Evolutionary conservation across 495 filamentous ascomycete genomes (phyloP).

Genomic region (Aspergillus olivimuriae): DNA sequence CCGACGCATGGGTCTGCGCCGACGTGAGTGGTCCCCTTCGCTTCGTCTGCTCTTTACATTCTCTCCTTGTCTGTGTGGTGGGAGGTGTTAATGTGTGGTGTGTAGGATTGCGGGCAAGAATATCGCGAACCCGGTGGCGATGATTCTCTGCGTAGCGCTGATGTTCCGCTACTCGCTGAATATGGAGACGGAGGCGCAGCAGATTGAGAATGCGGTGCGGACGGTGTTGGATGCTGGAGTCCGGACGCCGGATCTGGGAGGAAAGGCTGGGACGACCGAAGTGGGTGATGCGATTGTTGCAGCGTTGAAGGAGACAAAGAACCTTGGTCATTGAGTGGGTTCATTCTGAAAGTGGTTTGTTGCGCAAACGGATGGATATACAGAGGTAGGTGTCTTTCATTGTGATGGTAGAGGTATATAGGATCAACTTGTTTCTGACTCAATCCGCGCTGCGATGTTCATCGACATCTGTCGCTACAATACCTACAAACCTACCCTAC

Average conservation of each 20-base stretch:
- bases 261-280: slow-evolving; percentile 61
- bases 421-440: too few species aligned
- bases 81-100: not conserved
- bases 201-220: slow-evolving; percentile 75
- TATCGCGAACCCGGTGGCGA: slow-evolving; percentile 62
- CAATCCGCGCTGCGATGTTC: too few species aligned
- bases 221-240: slow-evolving; percentile 68
- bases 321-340: not conserved
- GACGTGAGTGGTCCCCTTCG: slow-evolving; percentile 19
- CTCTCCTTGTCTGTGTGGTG: not conserved
- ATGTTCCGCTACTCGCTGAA: slow-evolving; percentile 86
- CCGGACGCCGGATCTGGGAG: slow-evolving; percentile 74
- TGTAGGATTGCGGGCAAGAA: slow-evolving; percentile 28
- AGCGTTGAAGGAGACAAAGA: slow-evolving; percentile 42
- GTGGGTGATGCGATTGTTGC: slow-evolving; percentile 77
- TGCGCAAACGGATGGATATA: not conserved
- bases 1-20: slow-evolving; percentile 39
- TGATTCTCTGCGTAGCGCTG: slow-evolving; percentile 83
- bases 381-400: not conserved
- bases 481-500: too few species aligned
- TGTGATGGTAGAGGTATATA: not conserved
- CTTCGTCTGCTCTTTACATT: not conserved
- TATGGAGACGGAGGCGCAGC: slow-evolving; percentile 62
- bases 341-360: too few species aligned
- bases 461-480: too few species aligned